Conservation (phyloP, 2,329 filamentous ascomycete genomes). For the Exophiala calicioides region DNA sequence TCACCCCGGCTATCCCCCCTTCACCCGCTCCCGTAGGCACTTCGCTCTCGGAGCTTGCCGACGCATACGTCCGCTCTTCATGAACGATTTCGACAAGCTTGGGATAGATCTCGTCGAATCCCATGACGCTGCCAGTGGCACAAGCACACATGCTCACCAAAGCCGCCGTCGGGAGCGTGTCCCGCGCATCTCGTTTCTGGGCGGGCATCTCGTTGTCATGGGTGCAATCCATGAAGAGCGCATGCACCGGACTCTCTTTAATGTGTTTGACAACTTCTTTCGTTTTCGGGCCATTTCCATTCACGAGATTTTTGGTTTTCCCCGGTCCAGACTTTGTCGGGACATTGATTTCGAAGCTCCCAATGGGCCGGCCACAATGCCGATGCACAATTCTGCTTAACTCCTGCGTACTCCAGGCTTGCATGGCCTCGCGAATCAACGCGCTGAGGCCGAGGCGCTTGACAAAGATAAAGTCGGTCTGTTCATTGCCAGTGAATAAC, state of each 20-base stretch:
- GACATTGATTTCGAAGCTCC: conserved; percentile 88
- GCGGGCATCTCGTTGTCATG: conserved; percentile 97
- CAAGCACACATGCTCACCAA: conserved; percentile 95
- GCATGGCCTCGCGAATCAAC: conserved; percentile 96
- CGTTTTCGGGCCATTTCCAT: conserved; percentile 29
- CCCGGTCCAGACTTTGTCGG: conserved; percentile 37
- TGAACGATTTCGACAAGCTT: conserved; percentile 89
- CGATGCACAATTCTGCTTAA: conserved; percentile 89
- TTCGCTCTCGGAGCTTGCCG: conserved; percentile 65
- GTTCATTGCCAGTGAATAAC: conserved; percentile 91
- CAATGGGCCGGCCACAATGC: conserved; percentile 90
- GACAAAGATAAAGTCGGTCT: conserved; percentile 94
- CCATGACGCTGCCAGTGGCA: conserved; percentile 93
- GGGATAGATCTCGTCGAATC: conserved; percentile 95
- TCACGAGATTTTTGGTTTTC: conserved; percentile 35
- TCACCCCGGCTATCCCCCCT: conserved; percentile 83
- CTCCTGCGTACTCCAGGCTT: conserved; percentile 93
- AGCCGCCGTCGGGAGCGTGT: conserved; percentile 91
- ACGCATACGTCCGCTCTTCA: conserved; percentile 81
- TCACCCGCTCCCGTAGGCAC: conserved; percentile 70
- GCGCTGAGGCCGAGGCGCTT: conserved; percentile 88
- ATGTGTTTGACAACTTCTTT: conserved; percentile 74
- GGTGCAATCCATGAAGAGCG: conserved; percentile 98
- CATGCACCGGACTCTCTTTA: conserved; percentile 84
- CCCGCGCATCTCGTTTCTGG: conserved; percentile 89